These are phyloP conservation scores for Penicilliopsis zonata DNA, from an alignment of 495 filamentous ascomycete species.

Conservation along the genomic window DNA sequence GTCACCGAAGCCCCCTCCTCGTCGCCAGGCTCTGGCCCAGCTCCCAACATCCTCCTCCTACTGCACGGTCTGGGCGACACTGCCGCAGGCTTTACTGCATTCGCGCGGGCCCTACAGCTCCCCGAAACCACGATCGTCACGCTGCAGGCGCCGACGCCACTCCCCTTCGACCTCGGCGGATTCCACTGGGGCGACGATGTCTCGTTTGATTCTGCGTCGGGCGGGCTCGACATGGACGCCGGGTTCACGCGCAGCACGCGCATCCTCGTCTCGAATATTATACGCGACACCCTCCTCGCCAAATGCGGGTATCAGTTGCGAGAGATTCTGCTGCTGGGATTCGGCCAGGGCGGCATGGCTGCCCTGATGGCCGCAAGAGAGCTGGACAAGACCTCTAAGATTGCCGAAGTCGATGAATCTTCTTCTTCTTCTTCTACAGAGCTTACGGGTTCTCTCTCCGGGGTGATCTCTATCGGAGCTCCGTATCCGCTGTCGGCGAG, in stretches of 20 bases:
- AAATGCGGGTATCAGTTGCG: conserved; percentile 59
- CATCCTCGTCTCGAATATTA: conserved; percentile 41
- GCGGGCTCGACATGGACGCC: conserved; percentile 64
- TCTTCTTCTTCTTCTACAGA: neutral
- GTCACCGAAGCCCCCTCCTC: conserved; percentile 25
- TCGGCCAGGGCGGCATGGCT: conserved; percentile 78
- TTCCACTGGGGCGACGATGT: conserved; percentile 96
- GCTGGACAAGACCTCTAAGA: conserved; percentile 5
- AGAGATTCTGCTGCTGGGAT: conserved; percentile 71
- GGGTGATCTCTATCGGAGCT: conserved; percentile 71
- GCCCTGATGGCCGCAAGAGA: conserved; percentile 47
- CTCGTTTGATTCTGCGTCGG: conserved; percentile 45
- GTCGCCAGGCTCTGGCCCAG: conserved; percentile 12
- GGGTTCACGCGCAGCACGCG: conserved; percentile 49
- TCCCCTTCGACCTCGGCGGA: conserved; percentile 64
- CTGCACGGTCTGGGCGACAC: conserved; percentile 87
- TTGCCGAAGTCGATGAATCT: neutral
- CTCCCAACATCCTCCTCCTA: conserved; percentile 70
- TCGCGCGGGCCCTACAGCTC: conserved; percentile 61
- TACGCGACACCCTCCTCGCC: conserved; percentile 46
- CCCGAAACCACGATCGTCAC: conserved; percentile 72
- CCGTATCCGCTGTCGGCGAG: conserved; percentile 42
- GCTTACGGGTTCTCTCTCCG: conserved; percentile 28
- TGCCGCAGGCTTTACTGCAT: conserved; percentile 51
- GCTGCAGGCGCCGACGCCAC: conserved; percentile 56